Evolutionary conservation across 306 rosid species (phyloP).

Genomic region (Lotus japonicus): DNA sequence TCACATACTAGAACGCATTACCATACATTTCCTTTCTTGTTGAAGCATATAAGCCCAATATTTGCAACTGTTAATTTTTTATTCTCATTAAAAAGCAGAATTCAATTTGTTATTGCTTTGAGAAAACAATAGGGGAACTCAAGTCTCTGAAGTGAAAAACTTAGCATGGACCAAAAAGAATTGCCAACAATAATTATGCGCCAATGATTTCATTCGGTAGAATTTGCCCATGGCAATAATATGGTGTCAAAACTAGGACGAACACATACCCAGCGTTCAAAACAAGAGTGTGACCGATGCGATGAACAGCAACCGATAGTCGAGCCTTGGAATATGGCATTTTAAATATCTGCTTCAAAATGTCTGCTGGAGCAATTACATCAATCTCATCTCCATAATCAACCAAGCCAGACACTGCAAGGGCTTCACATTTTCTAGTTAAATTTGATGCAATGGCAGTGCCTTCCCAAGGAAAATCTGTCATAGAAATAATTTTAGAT

Average conservation of each 20-base stretch:
- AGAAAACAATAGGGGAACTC: constrained; percentile 3
- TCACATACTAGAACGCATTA: background rate
- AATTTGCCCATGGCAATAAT: background rate
- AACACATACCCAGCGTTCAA: constrained; percentile 76
- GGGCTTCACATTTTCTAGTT: constrained; percentile 79
- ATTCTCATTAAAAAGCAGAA: background rate
- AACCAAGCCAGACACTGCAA: constrained; percentile 85
- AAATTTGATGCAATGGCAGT: constrained; percentile 71
- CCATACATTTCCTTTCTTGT: constrained; percentile 7
- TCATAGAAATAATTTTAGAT: constrained; percentile 18
- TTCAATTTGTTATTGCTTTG: background rate
- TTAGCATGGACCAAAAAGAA: constrained; percentile 17
- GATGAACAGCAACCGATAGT: constrained; percentile 79
- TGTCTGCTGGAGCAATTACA: constrained; percentile 88
- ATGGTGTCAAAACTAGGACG: background rate
- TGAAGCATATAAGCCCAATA: background rate
- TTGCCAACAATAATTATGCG: constrained; percentile 4
- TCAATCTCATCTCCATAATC: constrained; percentile 95
- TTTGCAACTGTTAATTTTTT: background rate
- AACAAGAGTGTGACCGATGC: constrained; percentile 86
- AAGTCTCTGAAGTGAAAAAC: constrained; percentile 11
- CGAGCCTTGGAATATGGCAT: constrained; percentile 97
- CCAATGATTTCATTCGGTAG: background rate
- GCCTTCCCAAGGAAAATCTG: constrained; percentile 83
- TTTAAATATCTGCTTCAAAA: constrained; percentile 93